These are phyloP conservation scores for Wickerhamiella sergipiensis DNA, from an alignment of 805 yeast genomes.

Conservation along the genomic window DNA sequence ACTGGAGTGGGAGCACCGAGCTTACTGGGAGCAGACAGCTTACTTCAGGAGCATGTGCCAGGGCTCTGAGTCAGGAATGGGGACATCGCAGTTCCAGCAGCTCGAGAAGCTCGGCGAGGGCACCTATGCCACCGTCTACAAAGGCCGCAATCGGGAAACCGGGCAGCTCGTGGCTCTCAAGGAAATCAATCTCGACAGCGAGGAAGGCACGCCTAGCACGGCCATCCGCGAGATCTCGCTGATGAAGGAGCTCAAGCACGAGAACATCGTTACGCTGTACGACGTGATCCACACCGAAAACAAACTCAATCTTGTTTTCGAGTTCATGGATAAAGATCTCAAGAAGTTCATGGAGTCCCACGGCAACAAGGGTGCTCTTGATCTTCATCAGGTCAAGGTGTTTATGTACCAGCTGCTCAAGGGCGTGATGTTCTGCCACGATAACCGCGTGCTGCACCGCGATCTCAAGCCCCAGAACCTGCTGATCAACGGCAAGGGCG, in stretches of 20 bases:
- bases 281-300: slow-evolving; percentile 96
- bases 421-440: slow-evolving; percentile 82
- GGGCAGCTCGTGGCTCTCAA: slow-evolving; percentile 89
- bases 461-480: slow-evolving; percentile 90
- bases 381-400: slow-evolving; percentile 60
- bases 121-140: slow-evolving; percentile 97
- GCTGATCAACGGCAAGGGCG: slow-evolving; percentile 79
- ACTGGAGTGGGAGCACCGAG: no score
- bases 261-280: slow-evolving; percentile 79
- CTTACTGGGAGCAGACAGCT: no score
- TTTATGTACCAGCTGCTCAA: slow-evolving; percentile 88
- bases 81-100: slow-evolving; percentile 22
- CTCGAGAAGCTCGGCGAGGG: slow-evolving; percentile 82
- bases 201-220: slow-evolving; percentile 97
- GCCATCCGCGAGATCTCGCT: slow-evolving; percentile 93
- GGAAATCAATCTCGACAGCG: slow-evolving; percentile 88
- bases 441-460: slow-evolving; percentile 68
- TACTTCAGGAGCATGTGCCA: no score
- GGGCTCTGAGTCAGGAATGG: slow-evolving; percentile 8
- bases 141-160: slow-evolving; percentile 73
- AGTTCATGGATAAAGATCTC: slow-evolving; percentile 83
- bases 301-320: slow-evolving; percentile 86
- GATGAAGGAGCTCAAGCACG: slow-evolving; percentile 88
- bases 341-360: slow-evolving; percentile 88
- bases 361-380: slow-evolving; percentile 63